Conservation (phyloP, 495 filamentous ascomycete species). For the Usnea hakonensis region DNA sequence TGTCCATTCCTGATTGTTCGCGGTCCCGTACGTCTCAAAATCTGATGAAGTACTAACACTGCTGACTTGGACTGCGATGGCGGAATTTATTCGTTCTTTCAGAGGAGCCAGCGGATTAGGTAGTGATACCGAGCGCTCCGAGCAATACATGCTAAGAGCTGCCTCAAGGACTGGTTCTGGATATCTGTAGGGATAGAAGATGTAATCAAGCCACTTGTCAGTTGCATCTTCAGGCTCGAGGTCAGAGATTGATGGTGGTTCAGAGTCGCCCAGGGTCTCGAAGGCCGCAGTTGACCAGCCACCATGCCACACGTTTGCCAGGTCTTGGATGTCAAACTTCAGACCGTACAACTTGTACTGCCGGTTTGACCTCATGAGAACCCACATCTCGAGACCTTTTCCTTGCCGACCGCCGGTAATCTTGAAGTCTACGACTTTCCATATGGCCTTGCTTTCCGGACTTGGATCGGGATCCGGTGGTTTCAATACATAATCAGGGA, state of each 20-base stretch:
- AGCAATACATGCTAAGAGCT: slow-evolving; percentile 65
- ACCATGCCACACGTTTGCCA: slow-evolving; percentile 54
- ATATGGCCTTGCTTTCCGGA: slow-evolving; percentile 67
- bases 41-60: slow-evolving; percentile 55
- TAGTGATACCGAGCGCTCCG: slow-evolving; percentile 39
- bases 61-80: slow-evolving; percentile 55
- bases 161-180: slow-evolving; percentile 71
- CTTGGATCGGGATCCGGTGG: slow-evolving; percentile 60
- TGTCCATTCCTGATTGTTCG: slow-evolving; percentile 78
- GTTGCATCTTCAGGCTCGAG: slow-evolving; percentile 57
- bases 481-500: slow-evolving; percentile 50
- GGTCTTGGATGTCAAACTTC: slow-evolving; percentile 46
- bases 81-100: slow-evolving; percentile 60
- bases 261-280: slow-evolving; percentile 49
- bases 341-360: slow-evolving; percentile 50
- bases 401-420: slow-evolving; percentile 46
- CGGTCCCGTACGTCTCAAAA: slow-evolving; percentile 58
- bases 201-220: slow-evolving; percentile 63
- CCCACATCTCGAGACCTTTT: slow-evolving; percentile 60
- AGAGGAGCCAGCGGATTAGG: slow-evolving; percentile 45
- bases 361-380: slow-evolving; percentile 73
- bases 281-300: slow-evolving; percentile 66
- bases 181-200: slow-evolving; percentile 76
- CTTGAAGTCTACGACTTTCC: slow-evolving; percentile 80
- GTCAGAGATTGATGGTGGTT: slow-evolving; percentile 45